phyloP scores from a whole-genome alignment of 768 basidiomycete genomes.

The Serendipita sp. region DNA sequence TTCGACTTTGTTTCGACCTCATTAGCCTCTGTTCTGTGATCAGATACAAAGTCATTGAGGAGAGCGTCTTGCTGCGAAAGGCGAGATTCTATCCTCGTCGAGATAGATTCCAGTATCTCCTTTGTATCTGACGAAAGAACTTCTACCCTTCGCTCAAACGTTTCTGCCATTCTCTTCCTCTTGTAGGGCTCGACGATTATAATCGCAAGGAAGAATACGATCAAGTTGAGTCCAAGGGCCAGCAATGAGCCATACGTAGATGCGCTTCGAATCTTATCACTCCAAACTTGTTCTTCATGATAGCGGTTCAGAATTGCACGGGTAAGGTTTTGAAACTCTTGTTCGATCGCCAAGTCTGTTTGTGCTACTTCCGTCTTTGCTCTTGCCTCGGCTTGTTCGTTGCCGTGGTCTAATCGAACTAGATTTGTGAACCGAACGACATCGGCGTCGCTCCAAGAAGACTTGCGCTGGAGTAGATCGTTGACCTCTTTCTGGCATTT shows the following conservation, averaged over 20 bases:
- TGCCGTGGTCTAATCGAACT: conserved; percentile 77
- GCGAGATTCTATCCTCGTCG: neutral
- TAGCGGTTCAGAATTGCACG: conserved; percentile 70
- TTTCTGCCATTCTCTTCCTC: conserved; percentile 65
- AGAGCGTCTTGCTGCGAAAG: neutral
- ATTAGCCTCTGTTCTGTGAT: neutral
- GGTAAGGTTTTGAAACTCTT: conserved; percentile 78
- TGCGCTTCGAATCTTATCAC: conserved; percentile 91
- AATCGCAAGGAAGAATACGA: conserved; percentile 84
- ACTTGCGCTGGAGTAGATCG: conserved; percentile 86
- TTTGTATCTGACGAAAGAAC: conserved; percentile 37
- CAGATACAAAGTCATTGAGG: neutral
- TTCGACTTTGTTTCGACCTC: neutral
- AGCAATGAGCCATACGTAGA: conserved; percentile 86
- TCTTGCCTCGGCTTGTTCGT: conserved; percentile 61
- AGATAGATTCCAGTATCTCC: conserved; percentile 12
- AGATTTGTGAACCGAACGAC: conserved; percentile 78
- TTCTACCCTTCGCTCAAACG: conserved; percentile 72
- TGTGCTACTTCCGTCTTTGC: conserved; percentile 53
- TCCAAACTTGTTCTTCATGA: conserved; percentile 99
- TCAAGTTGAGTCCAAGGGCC: conserved; percentile 72
- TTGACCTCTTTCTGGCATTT: conserved; percentile 68
- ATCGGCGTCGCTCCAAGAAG: conserved; percentile 79
- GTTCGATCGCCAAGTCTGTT: conserved; percentile 69
- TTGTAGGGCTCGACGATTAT: conserved; percentile 95